phyloP scores from a whole-genome alignment of 2,329 filamentous ascomycete species.

The Colletotrichum plurivorum region DNA sequence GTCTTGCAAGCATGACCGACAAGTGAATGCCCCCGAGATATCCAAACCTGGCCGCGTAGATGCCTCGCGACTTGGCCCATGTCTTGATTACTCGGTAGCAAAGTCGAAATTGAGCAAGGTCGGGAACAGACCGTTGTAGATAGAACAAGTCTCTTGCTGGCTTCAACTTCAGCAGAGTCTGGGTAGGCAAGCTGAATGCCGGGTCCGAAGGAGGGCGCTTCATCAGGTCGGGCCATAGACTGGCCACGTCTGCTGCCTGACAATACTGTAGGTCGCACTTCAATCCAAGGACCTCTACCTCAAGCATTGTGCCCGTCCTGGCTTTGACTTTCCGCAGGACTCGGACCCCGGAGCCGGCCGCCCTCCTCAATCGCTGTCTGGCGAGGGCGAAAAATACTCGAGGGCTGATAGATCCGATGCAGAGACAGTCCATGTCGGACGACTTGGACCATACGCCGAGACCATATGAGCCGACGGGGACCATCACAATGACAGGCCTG shows the following conservation, averaged over 20 bases:
- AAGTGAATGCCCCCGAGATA: conserved; percentile 77
- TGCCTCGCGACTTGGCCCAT: conserved; percentile 73
- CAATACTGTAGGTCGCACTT: conserved; percentile 78
- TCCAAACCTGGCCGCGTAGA: conserved; percentile 77
- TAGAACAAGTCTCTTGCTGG: conserved; percentile 74
- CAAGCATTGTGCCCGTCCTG: conserved; percentile 74
- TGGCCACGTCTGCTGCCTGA: conserved; percentile 50
- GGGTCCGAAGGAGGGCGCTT: conserved; percentile 64
- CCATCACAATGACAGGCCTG: conserved; percentile 61
- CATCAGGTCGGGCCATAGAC: conserved; percentile 62
- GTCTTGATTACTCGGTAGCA: conserved; percentile 73
- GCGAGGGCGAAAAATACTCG: conserved; percentile 74
- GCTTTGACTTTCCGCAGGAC: conserved; percentile 72
- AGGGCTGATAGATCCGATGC: conserved; percentile 73
- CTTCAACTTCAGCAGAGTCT: conserved; percentile 74
- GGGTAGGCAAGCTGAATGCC: conserved; percentile 68
- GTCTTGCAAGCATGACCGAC: conserved; percentile 70
- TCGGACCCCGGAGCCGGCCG: conserved; percentile 57
- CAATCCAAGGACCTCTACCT: conserved; percentile 70
- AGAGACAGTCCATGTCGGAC: conserved; percentile 77
- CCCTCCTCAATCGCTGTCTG: conserved; percentile 66
- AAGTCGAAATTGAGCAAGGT: conserved; percentile 68
- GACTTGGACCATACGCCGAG: conserved; percentile 72
- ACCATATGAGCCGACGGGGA: conserved; percentile 77
- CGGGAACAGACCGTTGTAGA: conserved; percentile 71